Evolutionary conservation across 306 rosid species (phyloP).

Genomic region (Prosopis cineraria): DNA sequence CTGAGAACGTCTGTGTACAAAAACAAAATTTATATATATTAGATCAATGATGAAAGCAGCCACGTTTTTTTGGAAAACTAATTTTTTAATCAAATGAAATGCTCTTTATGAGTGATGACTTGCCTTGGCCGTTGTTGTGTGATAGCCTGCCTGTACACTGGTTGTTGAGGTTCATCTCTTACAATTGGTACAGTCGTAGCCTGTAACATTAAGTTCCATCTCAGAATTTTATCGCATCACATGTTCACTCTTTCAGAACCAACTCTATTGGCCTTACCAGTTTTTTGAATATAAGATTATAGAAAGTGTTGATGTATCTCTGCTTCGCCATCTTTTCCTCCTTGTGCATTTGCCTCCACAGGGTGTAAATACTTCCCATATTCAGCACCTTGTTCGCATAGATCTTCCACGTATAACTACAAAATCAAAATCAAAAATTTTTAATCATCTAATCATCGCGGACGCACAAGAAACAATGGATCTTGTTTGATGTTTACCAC

Average conservation of each 20-base stretch:
- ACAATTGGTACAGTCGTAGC: slow-evolving; percentile 58
- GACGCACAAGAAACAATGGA: not conserved
- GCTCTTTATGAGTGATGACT: slow-evolving; percentile 10
- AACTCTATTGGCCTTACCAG: slow-evolving; percentile 49
- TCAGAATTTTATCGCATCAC: not conserved
- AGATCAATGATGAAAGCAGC: not conserved
- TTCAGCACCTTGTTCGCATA: slow-evolving; percentile 78
- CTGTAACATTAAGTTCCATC: slow-evolving; percentile 43
- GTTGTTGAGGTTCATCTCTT: slow-evolving; percentile 50
- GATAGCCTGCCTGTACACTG: slow-evolving; percentile 35
- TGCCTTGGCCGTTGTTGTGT: slow-evolving; percentile 53
- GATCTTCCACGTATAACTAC: slow-evolving; percentile 90
- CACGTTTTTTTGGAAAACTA: not conserved
- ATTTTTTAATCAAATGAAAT: not conserved
- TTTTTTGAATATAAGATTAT: slow-evolving; percentile 66
- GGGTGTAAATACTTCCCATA: slow-evolving; percentile 69
- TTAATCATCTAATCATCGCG: not conserved
- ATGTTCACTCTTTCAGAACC: not conserved
- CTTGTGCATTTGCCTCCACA: slow-evolving; percentile 72
- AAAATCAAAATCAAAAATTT: slow-evolving; percentile 31
- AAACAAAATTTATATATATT: not conserved
- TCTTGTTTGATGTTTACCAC: slow-evolving; percentile 51
- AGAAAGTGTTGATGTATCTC: slow-evolving; percentile 75
- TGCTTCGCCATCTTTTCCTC: slow-evolving; percentile 74
- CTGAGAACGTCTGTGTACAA: slow-evolving; percentile 55